Base-by-base conservation (phyloP, 192 early-diverging fungal species). In the Thoreauomyces humboldtii region DNA sequence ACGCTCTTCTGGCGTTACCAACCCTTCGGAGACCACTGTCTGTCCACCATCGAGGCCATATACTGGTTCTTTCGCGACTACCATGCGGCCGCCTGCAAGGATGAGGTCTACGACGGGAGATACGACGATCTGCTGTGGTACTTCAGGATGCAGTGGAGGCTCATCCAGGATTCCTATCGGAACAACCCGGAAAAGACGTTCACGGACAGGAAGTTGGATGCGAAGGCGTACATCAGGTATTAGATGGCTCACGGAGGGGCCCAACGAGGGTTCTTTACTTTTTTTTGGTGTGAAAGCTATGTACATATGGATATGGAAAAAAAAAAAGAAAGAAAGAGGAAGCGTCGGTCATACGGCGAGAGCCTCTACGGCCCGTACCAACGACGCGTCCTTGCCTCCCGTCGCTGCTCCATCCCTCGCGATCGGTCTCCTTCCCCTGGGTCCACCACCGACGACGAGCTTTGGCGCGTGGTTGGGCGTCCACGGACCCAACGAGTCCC, bases 1-100 rank as follows among this genome's bases (percentile, higher is more conserved):
- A 98, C 95, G 5, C 67, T 88, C 53, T 98, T 96, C 69, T 98
- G 94, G 94, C 77, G 95, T 55, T 92, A 87, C 71, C 95, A 98
- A 72, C 77, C 80, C 44, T 77, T 85, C 32, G 84, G 83, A 21
- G 85, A 88, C 15, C 72, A 80, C 53, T 81, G 89, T 57, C 70
- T 98, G 48, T 91, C 95, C 0, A 98, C 95, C 1, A 95, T 98
- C 41, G 95, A 98, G 70, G 95, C 95, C 3, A 90, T 95, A 24
- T 98, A 98, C 56, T 98, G 89, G 69, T 85, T 95, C 58, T 92
- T 88, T 73, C 80, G 87, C 34, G 95, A 95, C 71, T 93, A 89
- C 71, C 73, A 79, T 22, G 73, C 73, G 34, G 74, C 79, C 4
- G 22, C 4, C 4, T 27, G 21, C 2, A 21, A 28, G n/a, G 69